Conservation (phyloP, 148 eudicot genomes). For the Tetragonia tetragonoides region DNA sequence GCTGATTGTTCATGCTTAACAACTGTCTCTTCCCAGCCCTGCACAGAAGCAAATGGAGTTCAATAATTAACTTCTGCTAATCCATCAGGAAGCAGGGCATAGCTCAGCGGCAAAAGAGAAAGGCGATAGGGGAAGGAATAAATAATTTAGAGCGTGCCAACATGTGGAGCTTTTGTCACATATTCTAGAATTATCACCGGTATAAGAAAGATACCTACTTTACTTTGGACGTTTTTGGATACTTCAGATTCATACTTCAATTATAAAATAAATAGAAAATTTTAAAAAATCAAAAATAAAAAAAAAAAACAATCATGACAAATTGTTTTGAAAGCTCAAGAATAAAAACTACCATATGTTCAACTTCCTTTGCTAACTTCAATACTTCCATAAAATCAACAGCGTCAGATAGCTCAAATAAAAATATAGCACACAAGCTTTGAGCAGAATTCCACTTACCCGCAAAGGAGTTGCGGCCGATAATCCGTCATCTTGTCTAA, state of each 20-base stretch:
- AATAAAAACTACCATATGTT: neutral
- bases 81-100: neutral
- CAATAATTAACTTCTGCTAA: neutral
- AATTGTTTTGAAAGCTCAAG: too few species aligned
- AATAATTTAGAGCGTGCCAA: neutral
- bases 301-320: too few species aligned
- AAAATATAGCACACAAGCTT: neutral
- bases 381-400: neutral
- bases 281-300: too few species aligned
- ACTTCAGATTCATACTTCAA: too few species aligned
- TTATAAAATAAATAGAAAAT: too few species aligned
- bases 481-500: slow-evolving; percentile 70
- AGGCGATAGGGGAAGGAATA: neutral
- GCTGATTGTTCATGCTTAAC: slow-evolving; percentile 77
- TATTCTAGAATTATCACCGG: neutral
- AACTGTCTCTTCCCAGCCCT: slow-evolving; percentile 99
- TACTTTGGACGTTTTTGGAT: too few species aligned
- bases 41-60: slow-evolving; percentile 18
- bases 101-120: neutral
- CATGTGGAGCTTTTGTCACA: neutral
- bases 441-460: slow-evolving; percentile 45
- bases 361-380: too few species aligned
- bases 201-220: neutral
- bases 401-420: neutral
- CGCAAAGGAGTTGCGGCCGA: slow-evolving; percentile 59